Conservation (phyloP, 2,329 filamentous ascomycete species). For the Aspergillus sp. region DNA sequence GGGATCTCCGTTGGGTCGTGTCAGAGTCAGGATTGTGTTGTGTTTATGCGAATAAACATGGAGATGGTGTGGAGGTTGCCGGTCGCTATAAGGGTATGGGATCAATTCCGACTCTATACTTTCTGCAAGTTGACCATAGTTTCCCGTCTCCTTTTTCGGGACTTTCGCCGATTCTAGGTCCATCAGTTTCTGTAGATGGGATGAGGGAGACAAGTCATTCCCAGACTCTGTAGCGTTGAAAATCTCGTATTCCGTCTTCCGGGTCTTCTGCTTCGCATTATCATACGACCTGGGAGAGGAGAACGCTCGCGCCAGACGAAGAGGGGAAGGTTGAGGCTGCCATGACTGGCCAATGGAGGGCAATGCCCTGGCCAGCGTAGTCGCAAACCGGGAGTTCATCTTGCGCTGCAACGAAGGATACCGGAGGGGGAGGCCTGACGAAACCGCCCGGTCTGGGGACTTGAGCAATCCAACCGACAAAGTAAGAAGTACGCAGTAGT, state of each 20-base stretch:
- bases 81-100: conserved; percentile 29
- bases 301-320: conserved; percentile 23
- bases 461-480: too few species aligned
- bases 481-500: too few species aligned
- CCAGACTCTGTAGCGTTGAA: conserved; percentile 8
- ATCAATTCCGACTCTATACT: conserved; percentile 28
- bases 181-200: conserved; percentile 26
- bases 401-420: conserved; percentile 6
- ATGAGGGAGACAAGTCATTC: conserved; percentile 17
- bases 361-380: conserved; percentile 22
- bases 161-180: conserved; percentile 2
- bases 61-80: conserved; percentile 61
- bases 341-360: conserved; percentile 24
- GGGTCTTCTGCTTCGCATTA: conserved; percentile 11
- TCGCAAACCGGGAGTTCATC: conserved; percentile 28
- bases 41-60: conserved; percentile 83
- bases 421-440: not conserved
- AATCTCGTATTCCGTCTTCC: conserved; percentile 22
- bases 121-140: conserved; percentile 26
- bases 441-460: not conserved
- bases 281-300: conserved; percentile 21
- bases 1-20: conserved; percentile 68
- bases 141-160: conserved; percentile 4
- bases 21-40: conserved; percentile 90
- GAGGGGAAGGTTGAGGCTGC: conserved; percentile 12